Evolutionary conservation across 1,284 basidiomycete species (phyloP), one percentile per base, ranked within the genome.

Genomic region (Puccinia hordei): DNA sequence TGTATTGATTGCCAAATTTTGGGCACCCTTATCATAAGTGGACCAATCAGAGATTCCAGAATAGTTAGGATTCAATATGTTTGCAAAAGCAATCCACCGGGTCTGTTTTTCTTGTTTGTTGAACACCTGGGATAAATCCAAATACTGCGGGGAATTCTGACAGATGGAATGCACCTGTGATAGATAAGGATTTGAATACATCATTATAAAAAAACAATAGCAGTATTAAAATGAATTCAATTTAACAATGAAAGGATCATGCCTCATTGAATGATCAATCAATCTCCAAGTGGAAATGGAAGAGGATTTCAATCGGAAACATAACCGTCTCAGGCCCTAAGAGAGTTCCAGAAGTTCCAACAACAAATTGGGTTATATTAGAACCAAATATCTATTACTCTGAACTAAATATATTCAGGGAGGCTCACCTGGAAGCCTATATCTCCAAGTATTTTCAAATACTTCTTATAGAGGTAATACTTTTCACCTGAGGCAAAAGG

Each of bases 391-490:
- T 66, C n/a, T 66, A 24, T 17, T 2, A 66, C 38, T 12, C 3
- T 17, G 15, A 51, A 30, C 30, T 10, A 33, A 71, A 49, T 4
- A n/a, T n/a, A n/a, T 53, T 33, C n/a, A 13, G 27, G 46, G 19
- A 27, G 72, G 35, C 49, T 53, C 15, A 80, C 78, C 51, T 80
- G 78, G 61, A 80, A 73, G 19, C 69, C 53, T 10, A 80, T 19
- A 66, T 80, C 78, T 53, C 78, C 71, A 24, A 80, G 51, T 17
- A 80, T 73, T 10, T 69, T 57, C 17, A 44, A 73, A 57, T 73
- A 80, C 71, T 80, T 69, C 51, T 80, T 80, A n/a, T 72, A 80
- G 27, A 80, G 41, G 27, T 55, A 44, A 57, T 80, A 72, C n/a
- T 63, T 61, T 4, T 46, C 17, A 5, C 69, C 78, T 12, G 78